Conservation (phyloP, 768 basidiomycete genomes). For the Pisolithus albus region DNA sequence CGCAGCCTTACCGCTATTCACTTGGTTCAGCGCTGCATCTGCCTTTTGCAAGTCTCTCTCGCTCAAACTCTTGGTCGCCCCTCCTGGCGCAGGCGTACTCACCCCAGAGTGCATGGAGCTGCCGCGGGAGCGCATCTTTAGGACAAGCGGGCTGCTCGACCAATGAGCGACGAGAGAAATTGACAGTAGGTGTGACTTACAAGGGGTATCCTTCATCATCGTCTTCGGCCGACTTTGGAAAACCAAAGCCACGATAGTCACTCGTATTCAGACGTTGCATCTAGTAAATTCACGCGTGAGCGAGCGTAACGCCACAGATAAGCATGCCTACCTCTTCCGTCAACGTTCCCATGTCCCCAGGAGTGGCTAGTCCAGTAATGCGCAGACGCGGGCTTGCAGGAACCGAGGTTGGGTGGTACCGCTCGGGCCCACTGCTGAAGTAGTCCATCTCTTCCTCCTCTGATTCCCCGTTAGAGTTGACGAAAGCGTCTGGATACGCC, state of each 20-base stretch:
- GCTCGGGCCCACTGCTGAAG: constrained; percentile 52
- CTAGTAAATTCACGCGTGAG: constrained; percentile 27
- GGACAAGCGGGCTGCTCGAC: constrained; percentile 65
- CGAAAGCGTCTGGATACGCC: constrained; percentile 93
- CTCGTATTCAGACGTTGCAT: constrained; percentile 87
- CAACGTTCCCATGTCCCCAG: constrained; percentile 87
- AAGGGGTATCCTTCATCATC: constrained; percentile 91
- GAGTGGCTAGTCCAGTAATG: constrained; percentile 73
- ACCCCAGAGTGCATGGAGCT: constrained; percentile 67
- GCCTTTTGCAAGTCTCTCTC: constrained; percentile 84
- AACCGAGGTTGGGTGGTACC: constrained; percentile 64
- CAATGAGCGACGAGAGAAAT: constrained; percentile 4
- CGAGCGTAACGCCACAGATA: neutral
- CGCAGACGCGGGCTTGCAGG: constrained; percentile 85
- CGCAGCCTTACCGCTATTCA: constrained; percentile 21
- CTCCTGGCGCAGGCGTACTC: constrained; percentile 80
- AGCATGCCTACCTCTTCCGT: constrained; percentile 60
- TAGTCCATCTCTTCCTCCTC: constrained; percentile 37
- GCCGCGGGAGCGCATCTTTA: constrained; percentile 82
- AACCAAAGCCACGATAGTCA: constrained; percentile 63
- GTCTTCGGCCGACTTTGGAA: constrained; percentile 56
- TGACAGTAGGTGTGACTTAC: constrained; percentile 40
- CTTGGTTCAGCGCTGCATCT: constrained; percentile 77
- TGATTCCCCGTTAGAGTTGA: constrained; percentile 46
- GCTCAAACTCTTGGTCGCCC: constrained; percentile 68